These are phyloP conservation scores for Byssothecium circinans DNA, from an alignment of 2,329 filamentous ascomycete species.

Conservation along the genomic window DNA sequence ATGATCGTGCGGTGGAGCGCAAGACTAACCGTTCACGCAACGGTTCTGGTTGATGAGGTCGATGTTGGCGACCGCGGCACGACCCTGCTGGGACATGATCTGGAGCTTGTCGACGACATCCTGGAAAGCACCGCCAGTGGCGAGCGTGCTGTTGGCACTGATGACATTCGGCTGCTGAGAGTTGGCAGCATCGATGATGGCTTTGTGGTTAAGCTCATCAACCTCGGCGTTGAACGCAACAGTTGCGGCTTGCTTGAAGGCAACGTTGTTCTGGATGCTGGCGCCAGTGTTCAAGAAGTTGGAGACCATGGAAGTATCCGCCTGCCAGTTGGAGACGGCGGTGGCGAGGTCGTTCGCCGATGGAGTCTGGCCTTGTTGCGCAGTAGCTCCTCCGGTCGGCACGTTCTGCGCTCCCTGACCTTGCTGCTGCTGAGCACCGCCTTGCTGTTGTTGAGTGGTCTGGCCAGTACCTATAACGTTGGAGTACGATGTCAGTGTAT, in stretches of 20 bases:
- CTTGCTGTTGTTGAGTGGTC: background rate
- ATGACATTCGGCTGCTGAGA: constrained; percentile 30
- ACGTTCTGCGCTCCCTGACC: constrained; percentile 1
- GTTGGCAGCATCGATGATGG: constrained; percentile 37
- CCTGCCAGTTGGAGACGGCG: constrained; percentile 42
- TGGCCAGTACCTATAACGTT: background rate
- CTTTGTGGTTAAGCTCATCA: constrained; percentile 44
- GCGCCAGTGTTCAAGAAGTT: constrained; percentile 41
- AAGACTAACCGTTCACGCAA: constrained; percentile 32
- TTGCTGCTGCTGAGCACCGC: background rate
- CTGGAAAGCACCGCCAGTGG: constrained; percentile 41
- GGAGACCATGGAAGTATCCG: constrained; percentile 44
- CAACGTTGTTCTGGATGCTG: constrained; percentile 36
- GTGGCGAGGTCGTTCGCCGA: constrained; percentile 33
- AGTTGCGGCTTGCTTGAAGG: constrained; percentile 41
- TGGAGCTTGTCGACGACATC: constrained; percentile 44
- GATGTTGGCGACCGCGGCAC: constrained; percentile 35
- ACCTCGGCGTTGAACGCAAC: constrained; percentile 44
- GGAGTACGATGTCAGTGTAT: too few species aligned
- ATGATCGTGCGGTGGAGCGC: background rate
- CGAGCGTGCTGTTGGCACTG: constrained; percentile 42
- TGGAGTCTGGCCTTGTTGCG: constrained; percentile 28
- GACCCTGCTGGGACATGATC: constrained; percentile 39
- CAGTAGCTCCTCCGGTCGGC: constrained; percentile 12
- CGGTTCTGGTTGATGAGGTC: constrained; percentile 44